A percentile compares a stretch with the other conserved stretches of the same genome.
phyloP scores from a whole-genome alignment of 2,329 filamentous ascomycete genomes.

The Phialophora chinensis region DNA sequence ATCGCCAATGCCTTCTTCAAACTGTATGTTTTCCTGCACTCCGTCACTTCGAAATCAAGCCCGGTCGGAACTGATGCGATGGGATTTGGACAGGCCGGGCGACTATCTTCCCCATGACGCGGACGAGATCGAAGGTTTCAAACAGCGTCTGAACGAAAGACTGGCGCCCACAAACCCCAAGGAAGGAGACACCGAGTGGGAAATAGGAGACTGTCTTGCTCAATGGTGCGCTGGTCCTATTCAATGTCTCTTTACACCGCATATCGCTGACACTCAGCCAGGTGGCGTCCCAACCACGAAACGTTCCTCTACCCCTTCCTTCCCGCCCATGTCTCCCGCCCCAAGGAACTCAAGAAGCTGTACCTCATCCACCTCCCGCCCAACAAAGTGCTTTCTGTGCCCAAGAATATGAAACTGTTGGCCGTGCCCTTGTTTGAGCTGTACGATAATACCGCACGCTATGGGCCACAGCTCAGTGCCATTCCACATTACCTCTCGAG shows the following conservation, averaged over 20 bases:
- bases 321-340: constrained; percentile 90
- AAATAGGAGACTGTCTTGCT: constrained; percentile 90
- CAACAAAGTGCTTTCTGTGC: constrained; percentile 92
- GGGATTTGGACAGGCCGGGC: constrained; percentile 65
- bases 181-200: constrained; percentile 73
- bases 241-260: not conserved
- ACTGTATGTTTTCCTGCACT: constrained; percentile 59
- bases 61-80: not conserved
- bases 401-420: constrained; percentile 99
- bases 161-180: constrained; percentile 90
- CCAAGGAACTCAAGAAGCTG: constrained; percentile 99
- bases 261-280: constrained; percentile 1
- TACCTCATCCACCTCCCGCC: constrained; percentile 95
- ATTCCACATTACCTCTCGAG: constrained; percentile 93
- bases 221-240: constrained; percentile 68
- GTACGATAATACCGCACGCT: constrained; percentile 94
- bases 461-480: constrained; percentile 93
- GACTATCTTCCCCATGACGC: constrained; percentile 88
- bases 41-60: not conserved
- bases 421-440: constrained; percentile 96
- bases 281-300: constrained; percentile 96
- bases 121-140: constrained; percentile 94
- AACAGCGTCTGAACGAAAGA: constrained; percentile 86
- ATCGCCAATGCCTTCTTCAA: constrained; percentile 99
- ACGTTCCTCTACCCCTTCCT: constrained; percentile 99